Percentiles rank a stretch among this genome's conserved stretches.
phyloP scores from a whole-genome alignment of 495 filamentous ascomycete genomes.

The Sordaria brevicollis region DNA sequence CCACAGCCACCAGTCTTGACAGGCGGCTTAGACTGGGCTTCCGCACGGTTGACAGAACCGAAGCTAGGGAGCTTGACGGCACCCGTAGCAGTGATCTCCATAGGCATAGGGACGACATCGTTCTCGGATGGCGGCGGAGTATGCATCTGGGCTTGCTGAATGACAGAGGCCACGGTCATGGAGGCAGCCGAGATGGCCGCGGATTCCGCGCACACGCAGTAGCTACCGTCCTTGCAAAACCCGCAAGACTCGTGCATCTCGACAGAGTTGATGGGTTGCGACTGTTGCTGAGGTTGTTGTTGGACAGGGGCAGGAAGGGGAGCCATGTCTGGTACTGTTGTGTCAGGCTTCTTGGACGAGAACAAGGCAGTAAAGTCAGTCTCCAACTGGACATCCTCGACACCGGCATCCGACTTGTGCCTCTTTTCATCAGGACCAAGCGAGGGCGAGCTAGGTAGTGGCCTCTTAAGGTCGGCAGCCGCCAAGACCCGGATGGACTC shows the following conservation, averaged over 20 bases:
- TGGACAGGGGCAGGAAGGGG: slow-evolving; percentile 3
- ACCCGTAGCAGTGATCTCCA: slow-evolving; percentile 37
- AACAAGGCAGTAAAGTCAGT: slow-evolving; percentile 66
- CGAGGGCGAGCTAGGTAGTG: slow-evolving; percentile 26
- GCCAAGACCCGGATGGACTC: slow-evolving; percentile 37
- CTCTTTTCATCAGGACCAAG: slow-evolving; percentile 46
- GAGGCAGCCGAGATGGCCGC: slow-evolving; percentile 26
- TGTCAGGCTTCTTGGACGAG: slow-evolving; percentile 22
- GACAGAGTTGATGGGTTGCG: slow-evolving; percentile 17
- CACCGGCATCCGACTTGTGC: slow-evolving; percentile 23
- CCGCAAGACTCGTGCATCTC: slow-evolving; percentile 57
- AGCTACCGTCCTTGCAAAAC: slow-evolving; percentile 78
- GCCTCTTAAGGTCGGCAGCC: slow-evolving; percentile 29
- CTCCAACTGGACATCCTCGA: slow-evolving; percentile 37
- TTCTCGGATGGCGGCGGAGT: slow-evolving; percentile 64
- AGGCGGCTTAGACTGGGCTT: neutral
- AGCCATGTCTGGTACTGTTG: slow-evolving; percentile 1
- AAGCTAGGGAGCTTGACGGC: slow-evolving; percentile 39
- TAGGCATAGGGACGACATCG: slow-evolving; percentile 41
- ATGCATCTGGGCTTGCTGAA: slow-evolving; percentile 45
- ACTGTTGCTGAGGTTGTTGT: slow-evolving; percentile 6
- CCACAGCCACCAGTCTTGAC: slow-evolving; percentile 34
- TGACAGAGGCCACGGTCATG: slow-evolving; percentile 11
- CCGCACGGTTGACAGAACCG: slow-evolving; percentile 10
- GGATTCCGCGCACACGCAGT: slow-evolving; percentile 75